A percentile compares a stretch with the other conserved stretches of the same genome.
Evolutionary conservation across 768 basidiomycete genomes (phyloP).

Genomic region (Suillus americanus): DNA sequence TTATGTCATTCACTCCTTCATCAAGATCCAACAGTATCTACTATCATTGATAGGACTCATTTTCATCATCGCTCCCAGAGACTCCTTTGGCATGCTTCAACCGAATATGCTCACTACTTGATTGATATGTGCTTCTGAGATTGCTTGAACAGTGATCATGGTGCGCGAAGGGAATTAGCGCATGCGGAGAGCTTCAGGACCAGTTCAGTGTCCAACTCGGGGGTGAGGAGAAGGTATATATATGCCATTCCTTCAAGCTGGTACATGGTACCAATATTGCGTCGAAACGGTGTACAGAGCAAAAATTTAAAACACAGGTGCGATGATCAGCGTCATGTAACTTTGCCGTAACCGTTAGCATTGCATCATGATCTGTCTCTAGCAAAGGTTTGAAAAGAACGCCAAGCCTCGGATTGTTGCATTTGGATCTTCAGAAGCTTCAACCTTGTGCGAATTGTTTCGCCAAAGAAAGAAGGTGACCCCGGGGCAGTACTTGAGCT

Average conservation of each 20-base stretch:
- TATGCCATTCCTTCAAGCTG: slow-evolving; percentile 82
- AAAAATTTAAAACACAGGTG: too few relatives aligned
- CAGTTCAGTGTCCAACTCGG: slow-evolving; percentile 67
- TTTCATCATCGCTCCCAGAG: slow-evolving; percentile 61
- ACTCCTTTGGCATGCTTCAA: slow-evolving; percentile 47
- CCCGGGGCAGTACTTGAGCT: neutral
- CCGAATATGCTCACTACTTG: slow-evolving; percentile 64
- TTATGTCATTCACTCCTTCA: slow-evolving; percentile 40
- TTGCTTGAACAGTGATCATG: slow-evolving; percentile 39
- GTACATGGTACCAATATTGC: slow-evolving; percentile 85
- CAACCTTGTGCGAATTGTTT: neutral
- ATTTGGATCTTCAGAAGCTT: neutral
- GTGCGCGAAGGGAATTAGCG: slow-evolving; percentile 48
- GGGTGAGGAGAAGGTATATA: slow-evolving; percentile 88
- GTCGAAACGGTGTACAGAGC: slow-evolving; percentile 65
- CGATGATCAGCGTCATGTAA: too few relatives aligned
- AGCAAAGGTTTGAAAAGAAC: neutral
- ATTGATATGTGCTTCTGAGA: slow-evolving; percentile 40
- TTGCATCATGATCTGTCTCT: neutral
- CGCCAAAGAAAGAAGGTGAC: neutral
- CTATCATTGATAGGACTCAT: slow-evolving; percentile 18
- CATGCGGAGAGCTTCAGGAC: slow-evolving; percentile 56
- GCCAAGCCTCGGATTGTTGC: neutral
- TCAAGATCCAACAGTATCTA: slow-evolving; percentile 43
- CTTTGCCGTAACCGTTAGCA: too few relatives aligned